These are phyloP conservation scores for Amylostereum chailletii DNA, from an alignment of 1,284 basidiomycete genomes.

Conservation along the genomic window DNA sequence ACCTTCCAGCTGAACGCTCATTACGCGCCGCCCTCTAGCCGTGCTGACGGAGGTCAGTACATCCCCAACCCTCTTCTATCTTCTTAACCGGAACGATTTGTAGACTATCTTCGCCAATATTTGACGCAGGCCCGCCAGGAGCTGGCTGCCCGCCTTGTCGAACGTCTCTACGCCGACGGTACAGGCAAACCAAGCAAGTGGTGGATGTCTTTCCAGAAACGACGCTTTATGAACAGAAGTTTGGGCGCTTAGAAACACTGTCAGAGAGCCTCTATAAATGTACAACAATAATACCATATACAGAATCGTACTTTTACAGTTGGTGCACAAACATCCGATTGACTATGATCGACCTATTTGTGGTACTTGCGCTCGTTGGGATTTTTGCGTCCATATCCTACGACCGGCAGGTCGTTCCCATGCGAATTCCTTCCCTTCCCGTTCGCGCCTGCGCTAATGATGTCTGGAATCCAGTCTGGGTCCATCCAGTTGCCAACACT, in stretches of 20 bases:
- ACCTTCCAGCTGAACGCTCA: constrained; percentile 91
- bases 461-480: constrained; percentile 92
- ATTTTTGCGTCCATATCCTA: constrained; percentile 82
- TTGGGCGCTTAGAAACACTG: constrained; percentile 41
- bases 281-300: constrained; percentile 15
- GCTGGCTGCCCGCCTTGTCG: constrained; percentile 77
- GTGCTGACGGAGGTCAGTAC: constrained; percentile 76
- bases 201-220: constrained; percentile 99
- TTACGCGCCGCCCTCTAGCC: constrained; percentile 74
- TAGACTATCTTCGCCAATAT: constrained; percentile 86
- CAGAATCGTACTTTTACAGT: not conserved
- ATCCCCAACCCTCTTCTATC: too few species aligned
- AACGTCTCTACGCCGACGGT: constrained; percentile 82
- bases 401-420: constrained; percentile 62
- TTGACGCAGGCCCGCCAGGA: constrained; percentile 92
- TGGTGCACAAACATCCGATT: not conserved
- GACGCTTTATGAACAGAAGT: constrained; percentile 90
- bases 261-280: constrained; percentile 10
- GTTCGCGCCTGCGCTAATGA: constrained; percentile 66
- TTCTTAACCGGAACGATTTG: not conserved
- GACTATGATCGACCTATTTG: constrained; percentile 20
- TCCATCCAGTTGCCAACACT: constrained; percentile 82
- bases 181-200: constrained; percentile 94
- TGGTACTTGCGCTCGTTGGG: constrained; percentile 70
- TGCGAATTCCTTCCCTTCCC: constrained; percentile 61